Conservation (phyloP, 1,139 yeast genomes). For the Yamadazyma spencermartinsiae region DNA sequence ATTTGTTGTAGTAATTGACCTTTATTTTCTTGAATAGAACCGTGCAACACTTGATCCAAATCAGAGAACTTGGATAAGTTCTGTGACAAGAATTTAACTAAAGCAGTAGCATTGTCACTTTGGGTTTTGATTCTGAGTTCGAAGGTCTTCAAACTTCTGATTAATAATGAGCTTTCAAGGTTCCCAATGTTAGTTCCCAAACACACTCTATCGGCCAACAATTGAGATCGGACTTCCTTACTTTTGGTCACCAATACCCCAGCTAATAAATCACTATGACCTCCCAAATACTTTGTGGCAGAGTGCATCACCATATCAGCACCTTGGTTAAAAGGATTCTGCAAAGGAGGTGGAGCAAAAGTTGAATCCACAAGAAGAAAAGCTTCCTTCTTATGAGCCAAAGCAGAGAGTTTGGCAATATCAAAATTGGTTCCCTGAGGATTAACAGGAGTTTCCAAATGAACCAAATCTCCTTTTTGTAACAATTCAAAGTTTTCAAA, state of each 20-base stretch:
- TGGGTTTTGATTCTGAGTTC: slow-evolving; percentile 71
- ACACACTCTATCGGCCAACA: slow-evolving; percentile 61
- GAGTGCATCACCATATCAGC: slow-evolving; percentile 87
- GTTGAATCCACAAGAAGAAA: slow-evolving; percentile 77
- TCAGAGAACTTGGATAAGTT: slow-evolving; percentile 49
- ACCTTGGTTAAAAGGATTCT: slow-evolving; percentile 75
- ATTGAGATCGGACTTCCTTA: slow-evolving; percentile 37
- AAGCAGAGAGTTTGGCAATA: slow-evolving; percentile 58
- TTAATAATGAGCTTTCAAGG: slow-evolving; percentile 69
- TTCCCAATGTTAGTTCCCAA: slow-evolving; percentile 81
- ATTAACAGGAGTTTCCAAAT: slow-evolving; percentile 85
- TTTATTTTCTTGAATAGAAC: slow-evolving; percentile 67
- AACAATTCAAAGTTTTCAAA: slow-evolving; percentile 52
- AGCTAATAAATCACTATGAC: slow-evolving; percentile 88
- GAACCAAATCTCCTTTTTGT: slow-evolving; percentile 72
- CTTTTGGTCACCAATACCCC: slow-evolving; percentile 73
- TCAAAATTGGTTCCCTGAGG: slow-evolving; percentile 77
- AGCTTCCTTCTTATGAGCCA: slow-evolving; percentile 74
- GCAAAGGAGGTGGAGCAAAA: slow-evolving; percentile 91
- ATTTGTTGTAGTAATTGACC: slow-evolving; percentile 63
- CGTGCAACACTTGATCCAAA: slow-evolving; percentile 59
- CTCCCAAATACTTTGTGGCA: slow-evolving; percentile 89
- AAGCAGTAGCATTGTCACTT: slow-evolving; percentile 57
- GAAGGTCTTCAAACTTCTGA: slow-evolving; percentile 79
- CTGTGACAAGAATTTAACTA: slow-evolving; percentile 59